A percentile compares a stretch with the other conserved stretches of the same genome.
These are phyloP conservation scores for Medicago arabica DNA, from an alignment of 306 rosid genomes.

Conservation along the genomic window DNA sequence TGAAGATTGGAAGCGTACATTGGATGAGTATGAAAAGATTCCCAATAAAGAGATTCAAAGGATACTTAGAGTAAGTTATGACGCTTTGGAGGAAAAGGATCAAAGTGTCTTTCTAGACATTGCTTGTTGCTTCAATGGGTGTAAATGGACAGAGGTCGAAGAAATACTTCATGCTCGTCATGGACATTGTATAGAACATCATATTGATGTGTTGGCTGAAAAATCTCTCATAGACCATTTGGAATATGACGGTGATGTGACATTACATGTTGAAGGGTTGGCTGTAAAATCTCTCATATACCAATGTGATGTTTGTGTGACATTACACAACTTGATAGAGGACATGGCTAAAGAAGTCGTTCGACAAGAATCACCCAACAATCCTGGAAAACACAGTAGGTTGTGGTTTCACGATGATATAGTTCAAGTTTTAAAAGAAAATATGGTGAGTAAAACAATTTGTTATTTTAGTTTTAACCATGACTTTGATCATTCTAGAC, in stretches of 20 bases:
- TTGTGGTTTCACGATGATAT: constrained; percentile 12
- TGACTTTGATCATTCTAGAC: too few species aligned
- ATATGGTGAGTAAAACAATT: neutral
- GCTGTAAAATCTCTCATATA: constrained; percentile 15
- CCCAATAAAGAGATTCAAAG: neutral
- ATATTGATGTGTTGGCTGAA: neutral
- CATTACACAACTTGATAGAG: neutral
- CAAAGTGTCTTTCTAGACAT: neutral
- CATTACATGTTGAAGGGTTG: neutral
- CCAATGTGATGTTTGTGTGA: neutral
- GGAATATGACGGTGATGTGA: neutral
- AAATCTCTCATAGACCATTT: constrained; percentile 7
- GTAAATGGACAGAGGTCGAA: neutral
- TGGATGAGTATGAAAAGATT: neutral
- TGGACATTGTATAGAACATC: neutral
- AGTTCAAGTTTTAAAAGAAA: neutral
- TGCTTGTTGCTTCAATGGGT: neutral
- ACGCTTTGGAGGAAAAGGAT: neutral
- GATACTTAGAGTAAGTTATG: neutral
- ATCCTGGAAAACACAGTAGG: neutral
- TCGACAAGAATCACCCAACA: constrained; percentile 5
- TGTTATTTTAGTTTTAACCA: neutral
- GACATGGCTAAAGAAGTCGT: constrained; percentile 10
- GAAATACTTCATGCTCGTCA: neutral
- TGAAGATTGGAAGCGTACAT: neutral